A percentile compares a stretch with the other conserved stretches of the same genome.
These are phyloP conservation scores for Sporopachydermia cereana DNA, from an alignment of 1,139 yeast species.

Conservation along the genomic window DNA sequence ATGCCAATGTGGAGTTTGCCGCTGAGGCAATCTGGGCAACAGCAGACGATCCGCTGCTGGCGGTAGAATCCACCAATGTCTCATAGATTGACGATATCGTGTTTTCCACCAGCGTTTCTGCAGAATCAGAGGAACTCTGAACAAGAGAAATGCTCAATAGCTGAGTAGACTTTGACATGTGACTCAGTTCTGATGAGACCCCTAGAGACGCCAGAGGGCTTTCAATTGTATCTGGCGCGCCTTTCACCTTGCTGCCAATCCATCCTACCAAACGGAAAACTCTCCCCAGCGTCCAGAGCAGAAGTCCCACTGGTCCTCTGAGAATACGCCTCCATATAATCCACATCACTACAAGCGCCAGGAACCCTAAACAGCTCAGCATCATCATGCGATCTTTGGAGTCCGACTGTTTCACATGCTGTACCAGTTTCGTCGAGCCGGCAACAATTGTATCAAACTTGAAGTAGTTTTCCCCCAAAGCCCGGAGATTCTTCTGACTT, in stretches of 20 bases:
- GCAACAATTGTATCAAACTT: constrained; percentile 43
- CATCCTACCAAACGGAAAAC: constrained; percentile 30
- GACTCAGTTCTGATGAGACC: too few relatives aligned
- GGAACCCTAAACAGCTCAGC: constrained; percentile 45
- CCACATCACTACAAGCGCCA: constrained; percentile 46
- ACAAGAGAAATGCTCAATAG: too few relatives aligned
- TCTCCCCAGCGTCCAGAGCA: constrained; percentile 48
- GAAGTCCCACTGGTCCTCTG: constrained; percentile 40
- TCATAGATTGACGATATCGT: too few relatives aligned
- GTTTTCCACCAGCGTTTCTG: too few relatives aligned
- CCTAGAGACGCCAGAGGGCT: too few relatives aligned
- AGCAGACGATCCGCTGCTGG: too few relatives aligned
- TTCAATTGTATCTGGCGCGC: too few relatives aligned
- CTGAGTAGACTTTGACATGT: too few relatives aligned
- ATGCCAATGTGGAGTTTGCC: too few relatives aligned
- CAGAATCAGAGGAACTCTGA: too few relatives aligned
- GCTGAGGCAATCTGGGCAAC: too few relatives aligned
- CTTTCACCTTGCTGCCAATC: not conserved
- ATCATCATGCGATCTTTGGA: constrained; percentile 48
- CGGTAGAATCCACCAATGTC: too few relatives aligned
- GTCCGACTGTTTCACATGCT: constrained; percentile 58
- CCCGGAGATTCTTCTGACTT: constrained; percentile 40
- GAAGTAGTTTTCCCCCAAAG: constrained; percentile 39
- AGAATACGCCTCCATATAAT: constrained; percentile 54
- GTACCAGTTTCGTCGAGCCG: constrained; percentile 45